Evolutionary conservation across 2,329 filamentous ascomycete species (phyloP).

Genomic region (Cladosporium sp.): DNA sequence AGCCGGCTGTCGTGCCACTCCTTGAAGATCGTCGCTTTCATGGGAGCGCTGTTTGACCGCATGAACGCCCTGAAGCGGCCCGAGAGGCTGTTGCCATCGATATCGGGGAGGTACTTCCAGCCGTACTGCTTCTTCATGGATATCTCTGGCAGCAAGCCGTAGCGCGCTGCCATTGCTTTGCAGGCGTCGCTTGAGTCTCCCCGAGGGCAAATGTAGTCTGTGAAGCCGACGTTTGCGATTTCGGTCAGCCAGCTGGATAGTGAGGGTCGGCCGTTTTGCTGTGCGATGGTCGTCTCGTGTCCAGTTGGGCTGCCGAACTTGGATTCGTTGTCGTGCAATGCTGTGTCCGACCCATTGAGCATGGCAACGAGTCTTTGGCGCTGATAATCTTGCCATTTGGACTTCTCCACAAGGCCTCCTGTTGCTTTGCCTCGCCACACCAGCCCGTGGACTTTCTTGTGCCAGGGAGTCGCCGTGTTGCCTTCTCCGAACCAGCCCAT

Average conservation of each 20-base stretch:
- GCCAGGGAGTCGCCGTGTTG: constrained; percentile 31
- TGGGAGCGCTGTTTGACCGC: constrained; percentile 20
- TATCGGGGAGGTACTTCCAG: constrained; percentile 64
- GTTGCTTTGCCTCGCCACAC: constrained; percentile 42
- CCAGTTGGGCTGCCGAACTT: not conserved
- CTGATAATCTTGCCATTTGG: constrained; percentile 64
- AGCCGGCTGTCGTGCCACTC: constrained; percentile 34
- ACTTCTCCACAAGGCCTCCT: constrained; percentile 35
- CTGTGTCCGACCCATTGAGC: constrained; percentile 54
- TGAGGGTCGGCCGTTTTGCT: not conserved
- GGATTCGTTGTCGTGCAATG: not conserved
- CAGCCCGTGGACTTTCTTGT: constrained; percentile 30
- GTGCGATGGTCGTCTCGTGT: not conserved
- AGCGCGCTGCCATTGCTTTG: constrained; percentile 17
- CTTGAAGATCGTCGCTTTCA: constrained; percentile 33
- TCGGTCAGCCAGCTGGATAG: not conserved
- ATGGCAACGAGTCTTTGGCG: constrained; percentile 66
- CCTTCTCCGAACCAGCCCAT: constrained; percentile 24
- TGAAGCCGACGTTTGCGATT: not conserved
- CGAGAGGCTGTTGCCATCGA: constrained; percentile 57
- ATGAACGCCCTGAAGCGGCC: constrained; percentile 31
- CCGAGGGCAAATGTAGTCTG: not conserved
- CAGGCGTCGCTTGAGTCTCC: not conserved
- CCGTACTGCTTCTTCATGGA: constrained; percentile 37
- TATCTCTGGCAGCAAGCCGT: constrained; percentile 26